Conservation (phyloP, 164 flowering plant species). For the Echeveria elegans region DNA sequence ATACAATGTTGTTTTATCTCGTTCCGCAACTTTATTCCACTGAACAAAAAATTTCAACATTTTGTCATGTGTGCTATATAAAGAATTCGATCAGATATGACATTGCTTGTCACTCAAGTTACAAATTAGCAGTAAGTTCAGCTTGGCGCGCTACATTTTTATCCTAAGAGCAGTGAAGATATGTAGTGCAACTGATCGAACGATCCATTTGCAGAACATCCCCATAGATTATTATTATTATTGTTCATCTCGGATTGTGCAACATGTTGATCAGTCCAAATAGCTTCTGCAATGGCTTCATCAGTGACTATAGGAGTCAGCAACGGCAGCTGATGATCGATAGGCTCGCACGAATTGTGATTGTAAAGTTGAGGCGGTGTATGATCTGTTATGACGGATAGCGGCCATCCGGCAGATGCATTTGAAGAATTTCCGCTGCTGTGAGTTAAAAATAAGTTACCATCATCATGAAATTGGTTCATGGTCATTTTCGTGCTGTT, state of each 20-base stretch:
- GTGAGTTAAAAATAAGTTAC: not conserved
- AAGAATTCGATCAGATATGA: not conserved
- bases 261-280: not conserved
- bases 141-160: not conserved
- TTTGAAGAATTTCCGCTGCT: not conserved
- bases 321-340: not conserved
- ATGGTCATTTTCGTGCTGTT: not conserved
- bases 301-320: not conserved
- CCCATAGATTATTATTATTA: not conserved
- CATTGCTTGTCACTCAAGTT: not conserved
- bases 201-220: not conserved
- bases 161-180: not conserved
- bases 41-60: not conserved
- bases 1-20: not conserved
- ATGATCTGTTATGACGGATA: not conserved
- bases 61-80: not conserved
- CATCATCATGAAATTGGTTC: not conserved
- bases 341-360: not conserved
- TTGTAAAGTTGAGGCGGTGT: not conserved
- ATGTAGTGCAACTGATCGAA: not conserved
- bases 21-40: not conserved
- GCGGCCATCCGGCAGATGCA: conserved; percentile 3
- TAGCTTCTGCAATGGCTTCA: not conserved
- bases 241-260: not conserved
- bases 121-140: not conserved